These are phyloP conservation scores for Cairneyella variabilis DNA, from an alignment of 495 filamentous ascomycete species.

Conservation along the genomic window DNA sequence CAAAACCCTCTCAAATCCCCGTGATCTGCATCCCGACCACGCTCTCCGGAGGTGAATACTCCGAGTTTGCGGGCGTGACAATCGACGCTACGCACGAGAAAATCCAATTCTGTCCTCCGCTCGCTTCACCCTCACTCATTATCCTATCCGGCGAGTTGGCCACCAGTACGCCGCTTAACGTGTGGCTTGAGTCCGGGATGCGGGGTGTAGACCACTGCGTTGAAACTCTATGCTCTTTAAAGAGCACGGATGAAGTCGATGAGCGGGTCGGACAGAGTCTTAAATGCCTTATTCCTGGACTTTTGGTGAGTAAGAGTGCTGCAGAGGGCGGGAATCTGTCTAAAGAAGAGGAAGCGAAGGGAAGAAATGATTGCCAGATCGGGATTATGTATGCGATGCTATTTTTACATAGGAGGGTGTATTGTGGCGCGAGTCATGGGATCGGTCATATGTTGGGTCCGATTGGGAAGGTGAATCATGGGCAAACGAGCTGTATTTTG, in stretches of 20 bases:
- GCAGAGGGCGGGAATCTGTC: not conserved
- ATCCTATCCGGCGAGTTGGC: constrained; percentile 57
- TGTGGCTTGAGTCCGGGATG: constrained; percentile 61
- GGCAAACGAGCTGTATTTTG: not conserved
- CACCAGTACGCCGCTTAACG: constrained; percentile 48
- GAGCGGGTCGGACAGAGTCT: not conserved
- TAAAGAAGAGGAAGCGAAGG: not conserved
- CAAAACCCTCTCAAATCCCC: constrained; percentile 39
- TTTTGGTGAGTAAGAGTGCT: not conserved
- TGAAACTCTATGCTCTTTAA: constrained; percentile 49
- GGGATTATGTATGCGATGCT: not conserved
- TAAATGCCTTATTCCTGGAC: not conserved
- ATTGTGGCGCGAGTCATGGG: not conserved
- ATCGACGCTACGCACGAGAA: constrained; percentile 50
- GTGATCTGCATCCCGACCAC: constrained; percentile 61
- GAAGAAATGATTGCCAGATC: not conserved
- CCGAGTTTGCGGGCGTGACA: constrained; percentile 50
- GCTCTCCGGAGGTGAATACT: constrained; percentile 62
- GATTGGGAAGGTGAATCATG: not conserved
- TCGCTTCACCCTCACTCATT: constrained; percentile 47
- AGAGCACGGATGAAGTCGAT: not conserved
- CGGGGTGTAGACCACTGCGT: constrained; percentile 64
- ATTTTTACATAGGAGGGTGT: not conserved
- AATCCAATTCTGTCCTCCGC: constrained; percentile 43
- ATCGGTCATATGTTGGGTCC: not conserved